phyloP scores from a whole-genome alignment of 2,329 filamentous ascomycete genomes.

The Alternaria viburni region DNA sequence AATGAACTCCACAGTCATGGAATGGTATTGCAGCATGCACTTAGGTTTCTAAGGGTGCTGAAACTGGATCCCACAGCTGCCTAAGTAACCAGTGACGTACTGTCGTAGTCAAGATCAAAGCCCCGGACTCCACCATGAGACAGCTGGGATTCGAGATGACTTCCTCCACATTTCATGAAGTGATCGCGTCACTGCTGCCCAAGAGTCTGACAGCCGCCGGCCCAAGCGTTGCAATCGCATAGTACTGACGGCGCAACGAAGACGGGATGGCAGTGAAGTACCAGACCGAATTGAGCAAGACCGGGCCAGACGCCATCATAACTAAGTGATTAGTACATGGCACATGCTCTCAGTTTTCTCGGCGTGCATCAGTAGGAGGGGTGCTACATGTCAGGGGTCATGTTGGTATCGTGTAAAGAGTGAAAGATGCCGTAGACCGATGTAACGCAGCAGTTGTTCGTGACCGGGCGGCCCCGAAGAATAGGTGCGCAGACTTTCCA shows the following conservation, averaged over 20 bases:
- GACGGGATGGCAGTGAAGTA: background rate
- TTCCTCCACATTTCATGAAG: conserved; percentile 6
- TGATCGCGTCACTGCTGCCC: background rate
- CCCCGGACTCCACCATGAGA: background rate
- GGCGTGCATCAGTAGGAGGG: background rate
- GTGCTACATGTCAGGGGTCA: conserved; percentile 4
- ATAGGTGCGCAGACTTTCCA: background rate
- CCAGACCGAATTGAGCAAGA: background rate
- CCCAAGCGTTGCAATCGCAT: background rate
- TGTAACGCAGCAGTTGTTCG: conserved; percentile 3
- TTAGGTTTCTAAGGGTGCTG: background rate
- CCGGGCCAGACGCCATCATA: background rate
- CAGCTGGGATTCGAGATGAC: background rate
- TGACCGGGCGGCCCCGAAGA: background rate
- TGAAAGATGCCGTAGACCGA: conserved; percentile 12
- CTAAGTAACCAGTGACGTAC: background rate
- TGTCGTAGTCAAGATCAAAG: background rate
- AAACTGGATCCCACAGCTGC: background rate
- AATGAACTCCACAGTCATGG: background rate
- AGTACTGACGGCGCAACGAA: conserved; percentile 2
- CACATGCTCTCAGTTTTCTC: background rate
- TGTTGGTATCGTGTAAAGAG: background rate
- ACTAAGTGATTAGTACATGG: background rate
- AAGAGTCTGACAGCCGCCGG: background rate
- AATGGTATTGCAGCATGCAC: background rate